phyloP scores from a whole-genome alignment of 1,284 basidiomycete species.

The Cryptococcus sp. region DNA sequence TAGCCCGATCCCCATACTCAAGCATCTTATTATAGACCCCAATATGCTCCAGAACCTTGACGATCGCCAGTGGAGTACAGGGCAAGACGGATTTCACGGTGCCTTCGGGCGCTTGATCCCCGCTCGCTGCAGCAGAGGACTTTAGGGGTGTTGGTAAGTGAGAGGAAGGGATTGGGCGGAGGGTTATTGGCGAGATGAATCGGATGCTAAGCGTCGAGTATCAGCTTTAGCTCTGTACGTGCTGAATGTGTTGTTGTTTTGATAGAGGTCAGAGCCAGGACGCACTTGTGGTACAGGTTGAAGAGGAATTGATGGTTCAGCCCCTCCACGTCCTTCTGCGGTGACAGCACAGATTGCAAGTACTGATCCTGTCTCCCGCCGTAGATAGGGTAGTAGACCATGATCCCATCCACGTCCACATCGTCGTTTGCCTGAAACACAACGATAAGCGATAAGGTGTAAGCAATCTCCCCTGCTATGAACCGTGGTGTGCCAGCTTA shows the following conservation, averaged over 20 bases:
- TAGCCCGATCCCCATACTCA: constrained; percentile 90
- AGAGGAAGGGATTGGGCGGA: constrained; percentile 48
- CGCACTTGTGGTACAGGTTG: constrained; percentile 93
- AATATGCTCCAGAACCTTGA: constrained; percentile 87
- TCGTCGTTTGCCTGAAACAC: constrained; percentile 74
- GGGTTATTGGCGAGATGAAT: constrained; percentile 55
- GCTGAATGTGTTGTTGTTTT: no score
- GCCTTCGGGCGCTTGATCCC: constrained; percentile 64
- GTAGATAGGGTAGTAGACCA: constrained; percentile 96
- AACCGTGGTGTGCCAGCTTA: constrained; percentile 31
- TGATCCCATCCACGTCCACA: constrained; percentile 83
- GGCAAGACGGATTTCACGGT: constrained; percentile 72
- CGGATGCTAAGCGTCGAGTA: constrained; percentile 62
- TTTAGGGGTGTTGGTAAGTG: constrained; percentile 41
- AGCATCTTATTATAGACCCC: constrained; percentile 91
- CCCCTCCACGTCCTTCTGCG: constrained; percentile 96
- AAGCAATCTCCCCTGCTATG: not conserved
- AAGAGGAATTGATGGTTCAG: constrained; percentile 95
- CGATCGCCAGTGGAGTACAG: constrained; percentile 94
- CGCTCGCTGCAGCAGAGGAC: constrained; percentile 12
- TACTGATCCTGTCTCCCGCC: constrained; percentile 92
- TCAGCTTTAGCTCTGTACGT: no score
- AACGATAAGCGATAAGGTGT: not conserved
- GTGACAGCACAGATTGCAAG: constrained; percentile 75
- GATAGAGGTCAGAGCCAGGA: no score